phyloP scores from a whole-genome alignment of 2,329 filamentous ascomycete genomes.

The Nakataea oryzae region DNA sequence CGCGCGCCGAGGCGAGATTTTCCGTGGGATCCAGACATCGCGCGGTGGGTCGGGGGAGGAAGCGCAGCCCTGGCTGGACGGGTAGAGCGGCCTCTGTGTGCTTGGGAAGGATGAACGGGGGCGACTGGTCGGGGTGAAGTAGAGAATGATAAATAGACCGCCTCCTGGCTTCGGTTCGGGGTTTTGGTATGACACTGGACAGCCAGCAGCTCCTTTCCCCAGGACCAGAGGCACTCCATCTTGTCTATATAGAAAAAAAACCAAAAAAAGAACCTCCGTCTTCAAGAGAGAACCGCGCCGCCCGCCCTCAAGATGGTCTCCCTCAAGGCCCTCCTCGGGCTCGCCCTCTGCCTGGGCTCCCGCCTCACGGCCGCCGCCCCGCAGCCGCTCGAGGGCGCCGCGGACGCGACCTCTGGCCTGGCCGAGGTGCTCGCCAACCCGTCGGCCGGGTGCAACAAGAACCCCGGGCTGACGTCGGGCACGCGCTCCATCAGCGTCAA shows the following conservation, averaged over 20 bases:
- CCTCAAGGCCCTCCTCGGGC: not conserved
- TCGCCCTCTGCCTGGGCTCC: not conserved
- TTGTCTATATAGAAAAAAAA: no score
- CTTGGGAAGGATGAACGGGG: no score
- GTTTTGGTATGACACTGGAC: no score
- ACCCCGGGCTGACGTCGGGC: not conserved
- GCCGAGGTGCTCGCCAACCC: not conserved
- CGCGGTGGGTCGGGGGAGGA: no score
- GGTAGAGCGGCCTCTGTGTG: no score
- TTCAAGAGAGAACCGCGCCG: not conserved
- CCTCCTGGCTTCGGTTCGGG: no score
- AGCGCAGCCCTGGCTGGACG: no score
- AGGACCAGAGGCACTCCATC: no score
- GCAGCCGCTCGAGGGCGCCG: not conserved
- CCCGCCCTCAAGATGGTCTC: not conserved
- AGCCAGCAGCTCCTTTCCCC: not conserved
- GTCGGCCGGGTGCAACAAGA: not conserved
- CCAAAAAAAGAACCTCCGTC: no score
- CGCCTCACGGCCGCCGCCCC: not conserved
- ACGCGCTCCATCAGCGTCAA: conserved; percentile 10
- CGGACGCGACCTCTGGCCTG: not conserved
- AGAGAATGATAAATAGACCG: not conserved
- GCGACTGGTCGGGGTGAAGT: no score
- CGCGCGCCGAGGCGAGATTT: not conserved
- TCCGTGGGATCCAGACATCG: not conserved